Evolutionary conservation across 129 eudicot genomes (phyloP), one percentile per base, ranked within the genome.

Genomic region (Flaveria linearis): DNA sequence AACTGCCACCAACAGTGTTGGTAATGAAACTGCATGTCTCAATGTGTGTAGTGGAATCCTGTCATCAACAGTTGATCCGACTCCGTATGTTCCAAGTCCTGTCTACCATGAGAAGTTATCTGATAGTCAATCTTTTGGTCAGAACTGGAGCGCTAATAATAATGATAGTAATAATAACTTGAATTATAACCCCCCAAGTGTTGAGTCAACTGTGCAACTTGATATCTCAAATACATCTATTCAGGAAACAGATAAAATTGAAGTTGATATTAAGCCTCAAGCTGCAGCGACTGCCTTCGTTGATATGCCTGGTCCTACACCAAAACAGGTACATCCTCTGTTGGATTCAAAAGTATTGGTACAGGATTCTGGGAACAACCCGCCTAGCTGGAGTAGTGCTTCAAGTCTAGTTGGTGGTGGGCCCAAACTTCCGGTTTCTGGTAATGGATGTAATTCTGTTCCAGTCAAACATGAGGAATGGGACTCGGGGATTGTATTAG

Each of bases 331-430:
- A 2, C 84, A 82, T 41, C 65, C 90, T 22, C 74, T 51, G 36
- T 57, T 60, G 30, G 71, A 76, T 33, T 62, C 82, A 53, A 79
- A 87, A 68, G 20, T 73, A 10, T 41, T 68, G 43, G 53, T 78
- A 60, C 93, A 82, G 65, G 87, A 85, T 76, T 79, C 84, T 1
- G 86, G 89, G 49, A 74, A 62, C 68, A 28, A 80, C 69, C 84
- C 75, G 1, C 86, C 86, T 18, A 85, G 79, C 81, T 86, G 89
- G 98, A 82, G 93, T 69, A 77, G 83, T 80, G 87, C 88, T 70
- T 80, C 96, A 64, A 75, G 82, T 77, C 71, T 84, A 22, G 90
- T 72, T 72, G 85, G 68, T 77, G 88, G 82, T 43, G 87, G 79
- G 45, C 58, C 79, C 9, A 88, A 82, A 20, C 71, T 87, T 64